A percentile compares a stretch with the other conserved stretches of the same genome.
phyloP scores from a whole-genome alignment of 805 yeast genomes.

The Cyberlindnera maclurae region DNA sequence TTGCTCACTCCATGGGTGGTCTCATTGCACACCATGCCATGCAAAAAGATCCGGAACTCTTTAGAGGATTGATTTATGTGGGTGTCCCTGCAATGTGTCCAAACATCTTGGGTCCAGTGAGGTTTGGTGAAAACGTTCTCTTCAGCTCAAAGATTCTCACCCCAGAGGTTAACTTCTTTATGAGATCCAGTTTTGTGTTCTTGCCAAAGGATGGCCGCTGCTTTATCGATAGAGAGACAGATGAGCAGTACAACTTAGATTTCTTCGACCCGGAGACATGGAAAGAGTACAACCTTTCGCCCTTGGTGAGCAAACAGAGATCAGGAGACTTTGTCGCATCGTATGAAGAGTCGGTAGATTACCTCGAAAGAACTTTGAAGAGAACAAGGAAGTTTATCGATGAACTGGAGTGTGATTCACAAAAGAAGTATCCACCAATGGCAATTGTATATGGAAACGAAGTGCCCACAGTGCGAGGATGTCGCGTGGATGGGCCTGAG shows the following conservation, averaged over 20 bases:
- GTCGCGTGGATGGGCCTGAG: conserved; percentile 51
- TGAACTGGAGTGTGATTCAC: conserved; percentile 47
- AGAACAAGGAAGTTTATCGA: conserved; percentile 51
- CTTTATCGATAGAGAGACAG: conserved; percentile 56
- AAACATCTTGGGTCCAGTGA: conserved; percentile 77
- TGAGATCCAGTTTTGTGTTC: conserved; percentile 79
- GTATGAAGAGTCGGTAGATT: conserved; percentile 52
- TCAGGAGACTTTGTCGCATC: conserved; percentile 21
- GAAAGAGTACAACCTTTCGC: conserved; percentile 70
- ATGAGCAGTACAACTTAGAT: conserved; percentile 57
- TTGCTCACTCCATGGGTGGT: conserved; percentile 96
- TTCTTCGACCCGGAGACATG: conserved; percentile 76
- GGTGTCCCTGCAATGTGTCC: conserved; percentile 84
- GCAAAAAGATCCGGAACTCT: conserved; percentile 56
- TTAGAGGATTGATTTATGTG: conserved; percentile 72
- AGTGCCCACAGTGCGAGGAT: conserved; percentile 82
- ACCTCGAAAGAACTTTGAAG: conserved; percentile 53
- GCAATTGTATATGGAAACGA: conserved; percentile 75
- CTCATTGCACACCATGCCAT: conserved; percentile 74
- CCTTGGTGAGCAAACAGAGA: conserved; percentile 47
- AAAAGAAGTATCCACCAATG: conserved; percentile 69
- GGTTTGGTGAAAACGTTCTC: conserved; percentile 76
- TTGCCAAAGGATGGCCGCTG: conserved; percentile 71
- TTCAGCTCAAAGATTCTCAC: conserved; percentile 69
- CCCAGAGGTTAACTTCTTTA: conserved; percentile 76